Evolutionary conservation across 108 stramenopile species (phyloP), one percentile per base, ranked within the genome.

Genomic region (Nitzschia sp.): DNA sequence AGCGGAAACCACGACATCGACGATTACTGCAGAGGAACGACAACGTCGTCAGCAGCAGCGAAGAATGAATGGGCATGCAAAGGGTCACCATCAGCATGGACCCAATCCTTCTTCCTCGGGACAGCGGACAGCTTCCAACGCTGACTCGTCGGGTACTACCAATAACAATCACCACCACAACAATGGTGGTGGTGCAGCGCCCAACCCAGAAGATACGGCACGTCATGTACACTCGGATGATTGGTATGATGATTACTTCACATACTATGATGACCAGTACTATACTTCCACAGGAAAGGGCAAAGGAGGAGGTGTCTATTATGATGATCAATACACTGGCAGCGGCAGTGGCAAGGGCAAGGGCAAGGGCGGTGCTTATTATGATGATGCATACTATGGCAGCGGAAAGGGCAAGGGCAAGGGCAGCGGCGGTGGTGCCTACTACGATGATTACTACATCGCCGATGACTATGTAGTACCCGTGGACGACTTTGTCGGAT

Each of bases 241-340:
- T 32, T 59, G 58, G 58, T 46, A 63, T 46, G 58, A 59, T 34
- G 58, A 59, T 34, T 47, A 29, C 27, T 47, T 47, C 19, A 30
- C 17, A 48, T 64, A 47, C n/a, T 49, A 49, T n/a, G 64, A 35
- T 13, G 35, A 61, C 33, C 23, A 54, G 6, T 54, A 54, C 23
- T 6, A 24, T 54, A 6, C 18, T 6, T 11, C 6, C 53, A 24
- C 18, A 18, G n/a, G n/a, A n/a, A n/a, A n/a, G n/a, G n/a, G n/a
- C n/a, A n/a, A n/a, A n/a, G n/a, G n/a, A n/a, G n/a, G n/a, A n/a
- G n/a, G n/a, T n/a, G n/a, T n/a, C n/a, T n/a, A n/a, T n/a, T 23
- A 18, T 54, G 29, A 28, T 24, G n/a, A 66, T 31, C 21, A 66
- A 15, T 18, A 66, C 27, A 8, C 21, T 48, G 64, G 64, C 24